Conservation (phyloP, 768 basidiomycete species). For the Trametes cingulata region DNA sequence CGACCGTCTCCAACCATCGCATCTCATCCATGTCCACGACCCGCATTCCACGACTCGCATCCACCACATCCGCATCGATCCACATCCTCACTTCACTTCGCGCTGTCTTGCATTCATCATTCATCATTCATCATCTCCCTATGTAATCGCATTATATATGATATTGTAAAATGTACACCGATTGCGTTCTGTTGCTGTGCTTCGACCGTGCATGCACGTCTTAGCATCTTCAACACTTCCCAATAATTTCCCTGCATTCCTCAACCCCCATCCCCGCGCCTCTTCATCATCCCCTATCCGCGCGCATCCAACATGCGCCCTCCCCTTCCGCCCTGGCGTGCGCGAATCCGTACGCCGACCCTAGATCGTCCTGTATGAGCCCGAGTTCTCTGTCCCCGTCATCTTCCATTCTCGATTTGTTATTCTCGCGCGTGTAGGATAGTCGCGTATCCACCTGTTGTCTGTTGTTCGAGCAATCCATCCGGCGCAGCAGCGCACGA, state of each 20-base stretch:
- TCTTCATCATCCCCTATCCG: background rate
- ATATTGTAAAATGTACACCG: slow-evolving; percentile 12
- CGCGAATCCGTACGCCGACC: background rate
- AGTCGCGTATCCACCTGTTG: background rate
- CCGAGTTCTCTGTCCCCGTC: background rate
- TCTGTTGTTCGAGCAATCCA: background rate
- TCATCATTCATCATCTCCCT: no score
- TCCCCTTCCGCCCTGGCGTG: background rate
- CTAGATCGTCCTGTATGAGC: background rate
- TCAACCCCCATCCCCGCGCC: background rate
- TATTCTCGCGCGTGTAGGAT: background rate
- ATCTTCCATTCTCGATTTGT: background rate
- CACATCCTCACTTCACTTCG: background rate
- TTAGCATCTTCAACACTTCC: slow-evolving; percentile 10
- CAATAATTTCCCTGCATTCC: background rate
- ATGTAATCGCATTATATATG: slow-evolving; percentile 2
- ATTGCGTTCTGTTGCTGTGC: slow-evolving; percentile 5
- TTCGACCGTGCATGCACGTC: slow-evolving; percentile 9
- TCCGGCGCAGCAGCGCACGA: background rate
- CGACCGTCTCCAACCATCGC: background rate
- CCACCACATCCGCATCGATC: background rate
- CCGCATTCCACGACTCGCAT: background rate
- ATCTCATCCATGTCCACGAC: background rate
- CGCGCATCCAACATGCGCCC: background rate
- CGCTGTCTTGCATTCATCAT: background rate